Evolutionary conservation across 2,329 filamentous ascomycete genomes (phyloP), one percentile per base, ranked within the genome.

Genomic region (Stromatinia cepivora): DNA sequence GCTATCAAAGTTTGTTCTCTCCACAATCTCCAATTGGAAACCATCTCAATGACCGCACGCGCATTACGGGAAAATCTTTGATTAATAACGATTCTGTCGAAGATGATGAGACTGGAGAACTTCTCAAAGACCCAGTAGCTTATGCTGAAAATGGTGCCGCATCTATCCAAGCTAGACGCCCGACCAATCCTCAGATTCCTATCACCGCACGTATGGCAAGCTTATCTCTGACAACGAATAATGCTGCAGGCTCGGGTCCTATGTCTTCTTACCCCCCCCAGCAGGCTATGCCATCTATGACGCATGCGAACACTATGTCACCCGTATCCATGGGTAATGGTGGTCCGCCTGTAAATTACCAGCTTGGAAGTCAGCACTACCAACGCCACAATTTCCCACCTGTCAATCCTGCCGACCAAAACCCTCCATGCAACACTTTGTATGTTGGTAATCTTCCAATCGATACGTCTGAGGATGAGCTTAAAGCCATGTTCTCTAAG

Each of bases 371-470:
- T 67, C 82, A 85, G 73, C 84, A 87, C 70, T 91, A 86, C 74
- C 84, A 82, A 72, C 85, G 84, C 76, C 87, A 88, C 72, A 90
- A 89, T 71, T 92, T 93, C 72, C 94, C 94, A 20, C 91, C 94
- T 0, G 92, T 92, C 71, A 98, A 98, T 74, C 94, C 94, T 0
- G 94, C 94, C 17, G 94, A 99, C 77, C 92, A 97, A 80, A 97
- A 98, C 75, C 94, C 94, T 1, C 95, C 95, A 0, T 98, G 95
- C 85, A 98, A 99, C 78, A 99, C 95, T 0, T 85, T 99, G 9
- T 98, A 99, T 77, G 94, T 99, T 28, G 94, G 95, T n/a, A 98
- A 99, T 76, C 83, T 99, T 56, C 95, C 94, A 0, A 88, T 94
- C 69, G 92, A 97, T 78, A 96, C 94, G 0, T 94, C 92, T 0